Evolutionary conservation across 805 yeast genomes (phyloP).

Genomic region (Kuraishia molischiana): DNA sequence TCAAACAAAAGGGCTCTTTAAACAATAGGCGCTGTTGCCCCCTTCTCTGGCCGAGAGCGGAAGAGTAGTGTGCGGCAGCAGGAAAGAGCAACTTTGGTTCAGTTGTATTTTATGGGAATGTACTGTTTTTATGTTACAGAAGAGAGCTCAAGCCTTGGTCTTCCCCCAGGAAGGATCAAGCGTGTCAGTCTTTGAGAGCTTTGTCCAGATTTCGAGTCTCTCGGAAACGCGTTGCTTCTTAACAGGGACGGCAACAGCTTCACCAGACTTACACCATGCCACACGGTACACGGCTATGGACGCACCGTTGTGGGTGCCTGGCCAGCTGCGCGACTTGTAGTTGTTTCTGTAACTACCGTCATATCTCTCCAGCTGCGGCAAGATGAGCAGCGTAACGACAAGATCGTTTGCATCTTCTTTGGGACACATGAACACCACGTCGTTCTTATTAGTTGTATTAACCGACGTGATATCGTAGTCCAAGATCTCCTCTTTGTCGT

Average conservation of each 20-base stretch:
- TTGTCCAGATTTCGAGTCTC: slow-evolving; percentile 8
- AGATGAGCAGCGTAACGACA: slow-evolving; percentile 45
- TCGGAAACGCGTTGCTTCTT: slow-evolving; percentile 14
- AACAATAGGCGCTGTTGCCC: no score
- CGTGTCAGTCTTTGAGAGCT: no score
- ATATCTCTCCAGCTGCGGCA: slow-evolving; percentile 64
- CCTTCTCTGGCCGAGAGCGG: no score
- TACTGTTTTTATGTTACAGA: no score
- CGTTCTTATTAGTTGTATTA: slow-evolving; percentile 20
- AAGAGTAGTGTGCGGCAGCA: no score
- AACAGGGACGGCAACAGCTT: slow-evolving; percentile 10
- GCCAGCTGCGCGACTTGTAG: slow-evolving; percentile 71
- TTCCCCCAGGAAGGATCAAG: no score
- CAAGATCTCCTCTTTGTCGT: slow-evolving; percentile 13
- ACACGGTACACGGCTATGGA: slow-evolving; percentile 55
- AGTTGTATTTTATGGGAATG: no score
- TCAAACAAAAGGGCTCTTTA: no score
- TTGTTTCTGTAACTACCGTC: slow-evolving; percentile 59
- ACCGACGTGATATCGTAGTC: neutral
- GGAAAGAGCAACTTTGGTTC: no score
- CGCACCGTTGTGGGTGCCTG: slow-evolving; percentile 62
- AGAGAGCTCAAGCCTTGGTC: no score
- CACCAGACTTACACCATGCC: slow-evolving; percentile 30
- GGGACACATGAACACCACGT: slow-evolving; percentile 21
- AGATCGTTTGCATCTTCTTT: slow-evolving; percentile 29